These are phyloP conservation scores for Ocimum tenuiflorum DNA, from an alignment of 257 asterid species.

Conservation along the genomic window DNA sequence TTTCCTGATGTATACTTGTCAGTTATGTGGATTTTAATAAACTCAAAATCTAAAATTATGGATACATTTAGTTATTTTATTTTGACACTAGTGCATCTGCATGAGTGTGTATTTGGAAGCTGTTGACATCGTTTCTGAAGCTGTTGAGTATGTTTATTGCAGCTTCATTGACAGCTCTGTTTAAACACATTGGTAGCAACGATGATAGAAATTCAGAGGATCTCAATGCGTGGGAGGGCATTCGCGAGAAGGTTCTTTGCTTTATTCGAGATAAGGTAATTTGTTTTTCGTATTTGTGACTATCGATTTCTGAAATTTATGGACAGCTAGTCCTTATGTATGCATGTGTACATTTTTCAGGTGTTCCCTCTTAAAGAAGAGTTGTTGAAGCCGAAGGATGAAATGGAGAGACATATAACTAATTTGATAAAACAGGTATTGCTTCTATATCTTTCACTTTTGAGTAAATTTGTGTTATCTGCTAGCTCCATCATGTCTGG, in stretches of 20 bases:
- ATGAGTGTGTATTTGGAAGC: constrained; percentile 8
- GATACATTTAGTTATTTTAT: background rate
- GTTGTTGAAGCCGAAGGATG: constrained; percentile 74
- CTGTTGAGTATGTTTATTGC: constrained; percentile 30
- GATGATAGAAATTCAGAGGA: constrained; percentile 79
- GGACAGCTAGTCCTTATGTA: background rate
- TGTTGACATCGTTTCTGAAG: background rate
- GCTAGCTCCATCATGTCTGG: background rate
- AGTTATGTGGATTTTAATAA: too few species aligned
- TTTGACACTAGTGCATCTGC: background rate
- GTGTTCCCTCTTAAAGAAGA: constrained; percentile 84
- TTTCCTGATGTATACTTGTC: background rate
- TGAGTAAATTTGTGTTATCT: background rate
- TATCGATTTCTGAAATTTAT: background rate
- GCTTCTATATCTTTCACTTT: background rate
- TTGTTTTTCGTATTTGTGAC: background rate
- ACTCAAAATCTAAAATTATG: background rate
- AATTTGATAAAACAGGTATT: constrained; percentile 81
- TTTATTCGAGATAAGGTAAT: constrained; percentile 81
- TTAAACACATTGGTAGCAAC: constrained; percentile 76
- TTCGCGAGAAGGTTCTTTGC: constrained; percentile 82
- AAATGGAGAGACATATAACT: constrained; percentile 84
- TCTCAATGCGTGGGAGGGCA: constrained; percentile 64
- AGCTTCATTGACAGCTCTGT: constrained; percentile 85
- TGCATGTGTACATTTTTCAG: constrained; percentile 32